Conservation (phyloP, 2,329 filamentous ascomycete species). For the Botryotinia calthae region DNA sequence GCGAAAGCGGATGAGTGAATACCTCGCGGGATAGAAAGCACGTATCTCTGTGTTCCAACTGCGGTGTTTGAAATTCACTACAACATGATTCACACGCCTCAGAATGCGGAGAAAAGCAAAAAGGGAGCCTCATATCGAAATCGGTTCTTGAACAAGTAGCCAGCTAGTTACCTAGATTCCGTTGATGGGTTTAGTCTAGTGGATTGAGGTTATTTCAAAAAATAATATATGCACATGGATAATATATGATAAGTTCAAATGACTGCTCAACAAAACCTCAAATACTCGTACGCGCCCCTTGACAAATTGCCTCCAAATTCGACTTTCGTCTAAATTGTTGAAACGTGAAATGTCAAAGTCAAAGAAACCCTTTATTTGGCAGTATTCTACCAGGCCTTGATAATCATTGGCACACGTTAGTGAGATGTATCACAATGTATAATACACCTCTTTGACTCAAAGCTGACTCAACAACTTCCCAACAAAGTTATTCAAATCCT, state of each 20-base stretch:
- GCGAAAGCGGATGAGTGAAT: neutral
- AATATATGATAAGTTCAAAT: neutral
- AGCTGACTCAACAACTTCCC: slow-evolving; percentile 28
- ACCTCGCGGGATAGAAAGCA: neutral
- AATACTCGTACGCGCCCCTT: neutral
- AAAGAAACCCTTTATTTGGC: neutral
- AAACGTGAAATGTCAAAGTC: too few relatives aligned
- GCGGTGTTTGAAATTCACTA: neutral
- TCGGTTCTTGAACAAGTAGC: neutral
- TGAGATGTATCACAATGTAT: neutral
- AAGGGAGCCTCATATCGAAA: neutral
- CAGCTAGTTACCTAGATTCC: neutral
- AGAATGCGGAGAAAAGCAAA: neutral
- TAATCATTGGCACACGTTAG: neutral
- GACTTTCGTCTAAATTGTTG: neutral
- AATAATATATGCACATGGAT: neutral
- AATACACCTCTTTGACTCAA: slow-evolving; percentile 11
- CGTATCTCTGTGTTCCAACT: neutral
- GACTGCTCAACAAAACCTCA: neutral
- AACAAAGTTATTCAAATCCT: slow-evolving; percentile 25
- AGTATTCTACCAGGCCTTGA: too few relatives aligned
- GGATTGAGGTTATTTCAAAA: neutral
- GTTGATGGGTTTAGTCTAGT: neutral
- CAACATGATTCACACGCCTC: neutral
- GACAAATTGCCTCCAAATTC: neutral